A percentile compares a stretch with the other conserved stretches of the same genome.
Conservation (phyloP, 257 asterid genomes). For the Nicotiana otophora region DNA sequence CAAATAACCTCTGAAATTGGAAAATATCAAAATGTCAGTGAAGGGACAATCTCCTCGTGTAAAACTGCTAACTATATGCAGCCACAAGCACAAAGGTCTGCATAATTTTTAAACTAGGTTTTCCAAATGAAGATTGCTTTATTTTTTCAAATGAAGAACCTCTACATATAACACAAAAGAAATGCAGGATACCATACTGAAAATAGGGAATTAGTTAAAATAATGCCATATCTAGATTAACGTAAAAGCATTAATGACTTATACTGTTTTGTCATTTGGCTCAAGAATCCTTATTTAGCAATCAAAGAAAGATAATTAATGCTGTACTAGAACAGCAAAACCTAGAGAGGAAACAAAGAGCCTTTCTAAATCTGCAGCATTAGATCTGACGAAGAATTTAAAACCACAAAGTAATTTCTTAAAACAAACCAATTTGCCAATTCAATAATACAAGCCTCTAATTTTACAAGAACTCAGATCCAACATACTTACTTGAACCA, state of each 20-base stretch:
- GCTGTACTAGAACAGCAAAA: slow-evolving; percentile 21
- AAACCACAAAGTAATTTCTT: not conserved
- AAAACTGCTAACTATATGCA: slow-evolving; percentile 2
- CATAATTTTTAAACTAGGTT: not conserved
- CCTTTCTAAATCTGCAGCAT: slow-evolving; percentile 20
- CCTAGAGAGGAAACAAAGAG: slow-evolving; percentile 7
- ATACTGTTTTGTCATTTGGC: not conserved
- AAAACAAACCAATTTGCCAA: slow-evolving; percentile 5
- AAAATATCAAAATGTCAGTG: slow-evolving; percentile 8
- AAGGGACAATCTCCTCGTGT: not conserved
- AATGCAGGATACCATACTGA: not conserved
- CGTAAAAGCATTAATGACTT: not conserved
- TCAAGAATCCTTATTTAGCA: slow-evolving; percentile 8
- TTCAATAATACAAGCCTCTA: slow-evolving; percentile 14
- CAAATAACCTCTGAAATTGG: slow-evolving; percentile 29
- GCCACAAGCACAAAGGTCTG: not conserved
- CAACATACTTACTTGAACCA: slow-evolving; percentile 51
- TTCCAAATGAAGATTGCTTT: not conserved
- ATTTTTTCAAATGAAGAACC: not conserved
- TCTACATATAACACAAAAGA: not conserved
- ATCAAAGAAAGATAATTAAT: not conserved
- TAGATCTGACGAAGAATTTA: slow-evolving; percentile 39
- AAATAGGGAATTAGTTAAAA: slow-evolving; percentile 2
- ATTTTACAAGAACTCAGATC: slow-evolving; percentile 45
- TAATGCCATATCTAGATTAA: not conserved